phyloP scores from a whole-genome alignment of 2,329 filamentous ascomycete species.

The Stemphylium beticola region DNA sequence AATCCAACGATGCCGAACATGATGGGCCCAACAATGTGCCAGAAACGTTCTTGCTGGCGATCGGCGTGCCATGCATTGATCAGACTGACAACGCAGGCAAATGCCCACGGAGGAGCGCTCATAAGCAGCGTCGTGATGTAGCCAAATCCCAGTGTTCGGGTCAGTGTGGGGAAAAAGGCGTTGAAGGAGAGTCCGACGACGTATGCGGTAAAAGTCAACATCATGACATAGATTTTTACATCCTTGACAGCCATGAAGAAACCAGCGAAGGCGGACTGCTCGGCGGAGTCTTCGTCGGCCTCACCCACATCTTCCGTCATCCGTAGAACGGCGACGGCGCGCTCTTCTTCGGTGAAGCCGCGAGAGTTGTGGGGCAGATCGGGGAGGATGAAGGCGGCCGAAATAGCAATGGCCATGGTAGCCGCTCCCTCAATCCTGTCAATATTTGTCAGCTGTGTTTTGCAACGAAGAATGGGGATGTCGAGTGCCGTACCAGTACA shows the following conservation, averaged over 20 bases:
- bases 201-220: constrained; percentile 66
- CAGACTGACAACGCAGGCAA: constrained; percentile 56
- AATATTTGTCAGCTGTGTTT: too few relatives aligned
- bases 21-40: constrained; percentile 58
- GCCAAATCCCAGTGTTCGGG: constrained; percentile 47
- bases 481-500: constrained; percentile 30
- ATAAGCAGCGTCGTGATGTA: constrained; percentile 48
- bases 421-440: constrained; percentile 46
- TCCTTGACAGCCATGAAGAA: constrained; percentile 66
- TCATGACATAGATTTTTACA: constrained; percentile 68
- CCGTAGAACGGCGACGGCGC: constrained; percentile 46
- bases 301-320: constrained; percentile 60
- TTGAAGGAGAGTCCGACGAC: constrained; percentile 58
- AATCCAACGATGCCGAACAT: constrained; percentile 53
- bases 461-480: too few relatives aligned
- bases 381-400: constrained; percentile 40
- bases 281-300: constrained; percentile 48
- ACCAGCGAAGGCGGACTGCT: constrained; percentile 61
- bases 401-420: constrained; percentile 43
- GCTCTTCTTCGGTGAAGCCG: constrained; percentile 57
- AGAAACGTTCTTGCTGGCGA: constrained; percentile 57
- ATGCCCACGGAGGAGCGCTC: constrained; percentile 58
- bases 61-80: constrained; percentile 61
- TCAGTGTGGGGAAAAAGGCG: constrained; percentile 49
- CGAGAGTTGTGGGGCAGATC: constrained; percentile 49